Evolutionary conservation across 345 rosid genomes (phyloP), one percentile per base, ranked within the genome.

Genomic region (Citrus reticulata): DNA sequence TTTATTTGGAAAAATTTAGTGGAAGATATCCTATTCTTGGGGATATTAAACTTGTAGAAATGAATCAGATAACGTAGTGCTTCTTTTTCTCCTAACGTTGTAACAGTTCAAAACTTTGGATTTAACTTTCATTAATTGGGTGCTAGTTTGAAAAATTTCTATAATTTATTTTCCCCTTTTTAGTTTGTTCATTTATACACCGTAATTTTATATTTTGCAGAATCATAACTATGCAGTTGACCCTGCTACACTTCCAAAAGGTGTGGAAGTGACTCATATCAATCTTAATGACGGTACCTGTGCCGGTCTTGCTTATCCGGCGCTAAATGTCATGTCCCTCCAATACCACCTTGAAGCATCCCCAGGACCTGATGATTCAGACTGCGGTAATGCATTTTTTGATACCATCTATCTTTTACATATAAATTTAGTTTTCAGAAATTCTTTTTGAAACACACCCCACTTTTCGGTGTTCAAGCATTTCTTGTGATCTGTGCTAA

Each of bases 261-360:
- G 98, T 35, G 95, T 94, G 78, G 91, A 94, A 85, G 97, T 93
- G 76, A 96, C 98, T 34, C 98, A 91, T 77, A 84, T 96, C 61
- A 94, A 94, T 89, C 99, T 96, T 65, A 94, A 97, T 39, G 98
- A 97, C 68, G 93, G 89, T 79, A 97, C 97, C 88, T 97, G 98
- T 78, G 99, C 98, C 1, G 97, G 98, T 73, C 96, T 94, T 68
- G 91, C 97, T 51, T 97, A 79, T 84, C 93, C 98, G 20, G 89
- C 90, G 0, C 82, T 90, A 83, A 89, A 89, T 71, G 79, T 88
- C 70, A 92, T 97, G 97, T 91, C 99, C 68, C 97, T 94, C 73
- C 98, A 97, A 80, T 94, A 94, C 81, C 98, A 94, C 70, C 99
- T 98, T 1, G 99, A 94, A 79, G 99, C 98, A 59, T 94, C 98